These are phyloP conservation scores for Crithidia sp. DNA, from an alignment of 208 protist genomes.

Conservation along the genomic window DNA sequence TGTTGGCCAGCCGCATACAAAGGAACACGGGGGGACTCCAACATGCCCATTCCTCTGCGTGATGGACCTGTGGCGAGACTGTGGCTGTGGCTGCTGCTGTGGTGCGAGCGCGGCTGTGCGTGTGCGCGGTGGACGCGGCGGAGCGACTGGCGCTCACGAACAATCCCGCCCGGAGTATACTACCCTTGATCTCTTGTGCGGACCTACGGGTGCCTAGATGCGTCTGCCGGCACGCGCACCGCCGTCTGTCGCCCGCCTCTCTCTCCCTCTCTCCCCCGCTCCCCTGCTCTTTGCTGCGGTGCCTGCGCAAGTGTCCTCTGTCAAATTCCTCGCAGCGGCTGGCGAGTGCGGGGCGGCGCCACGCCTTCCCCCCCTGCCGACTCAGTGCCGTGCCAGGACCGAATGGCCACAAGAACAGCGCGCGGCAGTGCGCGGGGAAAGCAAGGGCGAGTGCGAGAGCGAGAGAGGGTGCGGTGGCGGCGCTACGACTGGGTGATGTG, in stretches of 20 bases:
- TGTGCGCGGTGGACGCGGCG: background rate
- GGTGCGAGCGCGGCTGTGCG: background rate
- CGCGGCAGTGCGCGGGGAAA: background rate
- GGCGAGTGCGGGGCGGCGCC: conserved; percentile 2
- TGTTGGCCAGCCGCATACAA: conserved; percentile 2
- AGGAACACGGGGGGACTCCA: conserved; percentile 22
- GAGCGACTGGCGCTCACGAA: conserved; percentile 46
- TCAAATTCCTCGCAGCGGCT: conserved; percentile 39
- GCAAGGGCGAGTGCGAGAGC: no score
- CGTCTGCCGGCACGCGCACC: background rate
- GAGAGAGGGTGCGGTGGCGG: no score
- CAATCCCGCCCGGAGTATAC: conserved; percentile 75
- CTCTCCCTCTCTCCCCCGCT: background rate
- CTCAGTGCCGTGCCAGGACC: conserved; percentile 32
- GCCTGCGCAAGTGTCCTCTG: conserved; percentile 7
- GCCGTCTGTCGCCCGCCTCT: background rate
- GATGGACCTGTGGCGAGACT: conserved; percentile 23
- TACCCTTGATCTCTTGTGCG: conserved; percentile 58
- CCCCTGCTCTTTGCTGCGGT: background rate
- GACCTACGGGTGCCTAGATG: conserved; percentile 68
- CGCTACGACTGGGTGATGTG: background rate
- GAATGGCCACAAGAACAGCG: conserved; percentile 25
- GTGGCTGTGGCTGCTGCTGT: background rate
- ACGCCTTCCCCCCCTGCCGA: background rate
- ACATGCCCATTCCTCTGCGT: conserved; percentile 22